A percentile compares a stretch with the other conserved stretches of the same genome.
Evolutionary conservation across 192 early-diverging fungal genomes (phyloP).

Genomic region (Endogone sp.): DNA sequence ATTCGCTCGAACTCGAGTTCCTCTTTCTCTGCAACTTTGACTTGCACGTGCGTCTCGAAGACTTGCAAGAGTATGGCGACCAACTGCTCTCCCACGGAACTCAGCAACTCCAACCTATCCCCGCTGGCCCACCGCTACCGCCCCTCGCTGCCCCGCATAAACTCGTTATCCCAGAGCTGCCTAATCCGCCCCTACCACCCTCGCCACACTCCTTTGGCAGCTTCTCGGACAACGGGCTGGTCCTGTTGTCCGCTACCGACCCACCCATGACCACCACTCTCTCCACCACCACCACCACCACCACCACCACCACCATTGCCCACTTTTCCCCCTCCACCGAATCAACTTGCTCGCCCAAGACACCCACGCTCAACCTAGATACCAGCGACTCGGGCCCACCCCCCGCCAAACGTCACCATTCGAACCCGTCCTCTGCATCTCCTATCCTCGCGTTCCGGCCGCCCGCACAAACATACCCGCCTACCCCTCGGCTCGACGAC

Average conservation of each 20-base stretch:
- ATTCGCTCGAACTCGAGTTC: conserved; percentile 73
- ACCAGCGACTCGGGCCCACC: background rate
- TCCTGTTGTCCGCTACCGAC: no score
- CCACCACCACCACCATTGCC: background rate
- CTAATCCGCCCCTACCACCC: no score
- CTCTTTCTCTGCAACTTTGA: conserved; percentile 69
- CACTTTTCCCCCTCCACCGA: background rate
- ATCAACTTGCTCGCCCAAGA: background rate
- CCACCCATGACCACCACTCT: background rate
- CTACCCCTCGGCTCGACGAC: background rate
- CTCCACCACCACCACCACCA: background rate
- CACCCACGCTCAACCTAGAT: background rate
- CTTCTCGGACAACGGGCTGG: background rate
- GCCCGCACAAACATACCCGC: background rate
- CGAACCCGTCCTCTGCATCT: background rate
- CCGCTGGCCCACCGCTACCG: background rate
- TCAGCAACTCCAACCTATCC: background rate
- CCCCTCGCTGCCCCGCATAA: background rate
- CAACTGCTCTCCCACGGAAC: conserved; percentile 43
- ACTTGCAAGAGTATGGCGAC: conserved; percentile 59
- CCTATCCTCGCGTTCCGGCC: background rate
- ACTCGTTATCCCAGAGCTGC: no score
- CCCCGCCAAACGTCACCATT: background rate
- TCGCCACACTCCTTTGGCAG: background rate
- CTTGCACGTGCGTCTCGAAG: conserved; percentile 54